Base-by-base conservation (phyloP, 2,329 filamentous ascomycete genomes). In the Botrytis tulipae region DNA sequence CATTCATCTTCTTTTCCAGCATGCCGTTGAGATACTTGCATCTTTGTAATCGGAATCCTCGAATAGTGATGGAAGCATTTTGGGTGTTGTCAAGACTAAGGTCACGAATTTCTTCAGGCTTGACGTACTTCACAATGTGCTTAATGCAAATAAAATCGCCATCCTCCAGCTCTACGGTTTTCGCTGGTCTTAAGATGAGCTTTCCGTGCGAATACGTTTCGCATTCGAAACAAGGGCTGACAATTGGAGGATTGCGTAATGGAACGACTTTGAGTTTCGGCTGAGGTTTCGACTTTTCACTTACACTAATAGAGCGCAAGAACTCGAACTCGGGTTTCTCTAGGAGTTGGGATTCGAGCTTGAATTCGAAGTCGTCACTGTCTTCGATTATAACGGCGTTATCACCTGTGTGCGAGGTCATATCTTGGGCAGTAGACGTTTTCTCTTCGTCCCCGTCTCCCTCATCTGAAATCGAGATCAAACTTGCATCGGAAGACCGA, bases 1-100 rank as follows among this genome's bases (percentile, higher is more conserved):
- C 87, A 65, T 87, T 85, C 0, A 80, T 3, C 80, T 80, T 29
- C 81, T 81, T 25, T 80, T 80, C 22, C 83, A 82, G 8, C 80
- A 82, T 75, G 0, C 81, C 82, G 8, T 82, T 78, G 37, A 84
- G 76, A 3, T 80, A 73, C 4, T 79, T 79, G 0, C 81, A 78
- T 2, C 83, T 80, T 0, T 82, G 78, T 2, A 87, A 79, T 2
- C 81, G 79, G 2, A 82, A 79, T 0, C 87, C 87, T 22, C 80
- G 78, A 4, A 89, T 76, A 0, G 78, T 80, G 0, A 84, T 70
- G 0, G 78, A 75, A 9, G 80, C 74, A 48, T 76, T 81, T 72
- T 22, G 81, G 7, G 29, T 14, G 0, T 83, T 0, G 80, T 80
- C 1, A 87, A 74, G 65, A 85, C 87, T 7, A 69, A 68, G 0